Base-by-base conservation (phyloP, 345 rosid species). In the Populus davidiana region DNA sequence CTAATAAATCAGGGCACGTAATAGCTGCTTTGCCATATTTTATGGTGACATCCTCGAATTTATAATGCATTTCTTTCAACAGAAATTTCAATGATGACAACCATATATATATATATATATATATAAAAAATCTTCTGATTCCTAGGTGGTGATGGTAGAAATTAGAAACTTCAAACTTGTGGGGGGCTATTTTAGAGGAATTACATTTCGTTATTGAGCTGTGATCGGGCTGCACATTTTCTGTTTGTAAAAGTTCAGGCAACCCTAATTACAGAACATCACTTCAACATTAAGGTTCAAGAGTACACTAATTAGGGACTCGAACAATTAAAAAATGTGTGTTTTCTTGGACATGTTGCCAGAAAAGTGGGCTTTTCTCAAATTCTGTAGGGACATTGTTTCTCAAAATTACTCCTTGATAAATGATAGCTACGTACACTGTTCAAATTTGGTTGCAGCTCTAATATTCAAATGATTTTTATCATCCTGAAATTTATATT, bases 371-470 rank as follows among this genome's bases (percentile, higher is more conserved):
- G 83, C 52, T 54, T 84, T 79, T 86, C 84, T 63, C 84, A 77
- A 82, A 65, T 80, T 73, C 76, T 81, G 81, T 86, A 76, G 90
- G 88, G 83, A 80, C 79, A 44, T 81, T 86, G 90, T 86, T 86
- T 14, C 84, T 86, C 63, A 72, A 77, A 74, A 74, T 67, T 79
- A 85, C 84, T 66, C 83, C 91, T 80, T 77, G 74, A 63, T 78
- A 12, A 11, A 25, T 29, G 16, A 56, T 44, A 64, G 2, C 27
- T 9, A 27, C 27, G 27, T 27, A 18, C 17, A 18, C 5, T 62
- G 9, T 3, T 17, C 31, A 33, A 31, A 67, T 35, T 0, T 41
- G 13, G 11, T 10, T 41, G 44, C 47, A 41, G 47, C 47, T 41
- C 47, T 11, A 41, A 41, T 41, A 41, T 41, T n/a, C 25, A 69